These are phyloP conservation scores for Tricholoma sp. DNA, from an alignment of 768 basidiomycete species.

Conservation along the genomic window DNA sequence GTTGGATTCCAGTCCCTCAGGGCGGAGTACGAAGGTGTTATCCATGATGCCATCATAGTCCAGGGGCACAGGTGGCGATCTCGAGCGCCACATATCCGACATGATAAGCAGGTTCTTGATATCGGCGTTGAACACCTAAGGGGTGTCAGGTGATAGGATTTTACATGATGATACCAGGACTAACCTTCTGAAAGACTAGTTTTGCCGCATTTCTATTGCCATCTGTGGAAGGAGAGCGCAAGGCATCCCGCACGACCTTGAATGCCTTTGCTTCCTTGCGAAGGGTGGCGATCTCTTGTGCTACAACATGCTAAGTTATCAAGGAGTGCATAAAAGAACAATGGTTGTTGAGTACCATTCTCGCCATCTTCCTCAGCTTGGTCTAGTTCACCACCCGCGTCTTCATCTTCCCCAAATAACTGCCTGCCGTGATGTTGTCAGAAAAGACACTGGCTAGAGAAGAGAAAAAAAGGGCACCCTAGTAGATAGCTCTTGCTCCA, in stretches of 20 bases:
- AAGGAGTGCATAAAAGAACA: not conserved
- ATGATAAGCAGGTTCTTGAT: conserved; percentile 86
- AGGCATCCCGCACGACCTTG: conserved; percentile 65
- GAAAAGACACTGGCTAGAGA: not conserved
- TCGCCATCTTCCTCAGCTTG: conserved; percentile 91
- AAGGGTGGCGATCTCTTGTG: conserved; percentile 84
- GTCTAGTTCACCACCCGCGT: conserved; percentile 77
- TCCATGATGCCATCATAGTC: conserved; percentile 73
- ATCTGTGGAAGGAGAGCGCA: conserved; percentile 40
- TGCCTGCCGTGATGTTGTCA: conserved; percentile 47
- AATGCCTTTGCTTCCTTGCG: conserved; percentile 90
- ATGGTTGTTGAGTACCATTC: conserved; percentile 59
- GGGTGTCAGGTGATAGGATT: not conserved
- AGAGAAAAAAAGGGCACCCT: conserved; percentile 48
- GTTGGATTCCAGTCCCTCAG: conserved; percentile 11
- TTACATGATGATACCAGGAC: not conserved
- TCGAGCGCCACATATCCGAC: conserved; percentile 95
- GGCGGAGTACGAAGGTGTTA: conserved; percentile 49
- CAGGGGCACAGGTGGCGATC: conserved; percentile 82
- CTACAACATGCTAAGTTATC: conserved; percentile 31
- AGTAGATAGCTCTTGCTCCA: conserved; percentile 98
- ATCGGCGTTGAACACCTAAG: conserved; percentile 82
- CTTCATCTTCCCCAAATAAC: conserved; percentile 91
- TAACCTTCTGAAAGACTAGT: conserved; percentile 81
- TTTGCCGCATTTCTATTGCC: conserved; percentile 49